Percentiles rank a stretch among this genome's conserved stretches.
phyloP scores from a whole-genome alignment of 1,284 basidiomycete species.

The Sanghuangporus sanghuang region DNA sequence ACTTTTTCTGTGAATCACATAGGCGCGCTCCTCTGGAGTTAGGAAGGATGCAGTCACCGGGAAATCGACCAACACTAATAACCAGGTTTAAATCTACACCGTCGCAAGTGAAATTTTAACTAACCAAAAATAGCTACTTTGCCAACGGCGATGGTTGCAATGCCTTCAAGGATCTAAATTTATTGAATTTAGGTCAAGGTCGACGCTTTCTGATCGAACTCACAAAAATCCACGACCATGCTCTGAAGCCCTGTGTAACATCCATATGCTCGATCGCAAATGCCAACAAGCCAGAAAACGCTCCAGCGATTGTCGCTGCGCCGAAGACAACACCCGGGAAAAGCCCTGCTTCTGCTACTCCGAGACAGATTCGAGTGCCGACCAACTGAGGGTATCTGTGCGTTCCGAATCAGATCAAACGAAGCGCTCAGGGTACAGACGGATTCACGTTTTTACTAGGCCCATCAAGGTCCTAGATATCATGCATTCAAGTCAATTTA shows the following conservation, averaged over 20 bases:
- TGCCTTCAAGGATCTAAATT: constrained; percentile 49
- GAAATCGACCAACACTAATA: constrained; percentile 50
- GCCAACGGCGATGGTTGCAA: constrained; percentile 43
- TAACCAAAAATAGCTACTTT: constrained; percentile 39
- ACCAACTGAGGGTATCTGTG: constrained; percentile 26
- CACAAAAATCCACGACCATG: constrained; percentile 47
- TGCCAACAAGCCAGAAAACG: constrained; percentile 35
- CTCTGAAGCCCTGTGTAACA: constrained; percentile 33
- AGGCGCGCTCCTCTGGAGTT: constrained; percentile 45
- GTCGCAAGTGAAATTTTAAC: constrained; percentile 16
- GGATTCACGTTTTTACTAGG: constrained; percentile 49
- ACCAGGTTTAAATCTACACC: not conserved
- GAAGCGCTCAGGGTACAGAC: constrained; percentile 21
- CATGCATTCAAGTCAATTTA: not conserved
- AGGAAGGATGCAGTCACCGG: constrained; percentile 53
- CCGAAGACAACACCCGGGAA: constrained; percentile 58
- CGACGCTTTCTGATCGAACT: constrained; percentile 17
- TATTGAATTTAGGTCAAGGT: not conserved
- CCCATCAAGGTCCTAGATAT: constrained; percentile 54
- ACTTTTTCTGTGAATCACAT: constrained; percentile 61
- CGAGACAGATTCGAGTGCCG: constrained; percentile 40
- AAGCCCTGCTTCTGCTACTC: constrained; percentile 63
- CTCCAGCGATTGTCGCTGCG: constrained; percentile 30
- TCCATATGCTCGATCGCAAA: constrained; percentile 40
- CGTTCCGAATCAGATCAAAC: constrained; percentile 37